Base-by-base conservation (phyloP, 129 eudicot genomes). In the Kitagawia praeruptora region DNA sequence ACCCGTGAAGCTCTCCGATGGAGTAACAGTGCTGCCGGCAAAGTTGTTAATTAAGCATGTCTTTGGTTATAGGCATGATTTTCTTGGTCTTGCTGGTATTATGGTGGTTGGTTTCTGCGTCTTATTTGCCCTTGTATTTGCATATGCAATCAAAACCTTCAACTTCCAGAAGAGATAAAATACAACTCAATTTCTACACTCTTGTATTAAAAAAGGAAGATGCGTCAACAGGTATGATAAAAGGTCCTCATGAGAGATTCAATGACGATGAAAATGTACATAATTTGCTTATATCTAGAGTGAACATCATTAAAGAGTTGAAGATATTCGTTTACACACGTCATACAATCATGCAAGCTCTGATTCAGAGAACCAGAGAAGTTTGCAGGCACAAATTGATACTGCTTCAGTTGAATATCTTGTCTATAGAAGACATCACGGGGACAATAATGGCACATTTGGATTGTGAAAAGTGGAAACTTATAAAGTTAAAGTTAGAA, bases 31-130 rank as follows among this genome's bases (percentile, higher is more conserved):
- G 79, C 10, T 92, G 37, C 82, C 93, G 4, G 84, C 85, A 74
- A 87, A 70, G 83, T 75, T 80, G 14, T 72, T 95, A 27, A 72
- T 95, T 27, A 86, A 90, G 83, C 66, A 85, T 2, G 98, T 91
- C 21, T 90, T 95, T 25, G 99, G 99, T 7, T 95, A 74, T 85
- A 89, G 92, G 79, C 97, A 90, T 41, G 99, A 95, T 71, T 92
- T 90, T 76, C 74, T 95, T 13, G 96, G 93, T 38, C 72, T 95
- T 69, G 90, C 93, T 14, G 97, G 85, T 27, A 44, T 89, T 44
- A 89, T 95, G 94, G 96, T 95, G 81, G 84, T 87, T 39, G 87
- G 90, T 25, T 95, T 95, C 77, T 87, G 94, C 86, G 31, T 87
- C 51, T 69, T 95, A 76, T 95, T 95, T 69, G 96, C 93, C 1